phyloP scores from a whole-genome alignment of 2,329 filamentous ascomycete genomes.

The Aureobasidium sp. region DNA sequence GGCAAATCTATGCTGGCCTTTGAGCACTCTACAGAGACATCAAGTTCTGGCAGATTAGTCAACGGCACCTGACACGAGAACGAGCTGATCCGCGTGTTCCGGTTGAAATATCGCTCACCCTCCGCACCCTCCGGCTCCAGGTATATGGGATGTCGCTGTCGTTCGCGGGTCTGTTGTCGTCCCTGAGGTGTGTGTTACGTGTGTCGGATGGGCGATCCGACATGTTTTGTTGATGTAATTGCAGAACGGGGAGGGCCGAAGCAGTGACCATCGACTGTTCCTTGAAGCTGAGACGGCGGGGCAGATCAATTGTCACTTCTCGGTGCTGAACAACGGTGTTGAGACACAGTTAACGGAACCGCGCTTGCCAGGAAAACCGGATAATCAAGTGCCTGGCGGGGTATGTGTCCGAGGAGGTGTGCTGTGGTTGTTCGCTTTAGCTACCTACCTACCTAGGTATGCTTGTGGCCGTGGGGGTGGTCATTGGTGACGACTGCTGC shows the following conservation, averaged over 20 bases:
- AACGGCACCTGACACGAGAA: not conserved
- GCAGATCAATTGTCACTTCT: not conserved
- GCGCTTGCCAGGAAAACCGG: not conserved
- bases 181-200: not conserved
- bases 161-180: not conserved
- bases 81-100: conserved; percentile 3
- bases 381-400: not conserved
- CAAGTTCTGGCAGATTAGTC: not conserved
- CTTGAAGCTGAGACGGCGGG: not conserved
- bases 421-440: not conserved
- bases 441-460: no score
- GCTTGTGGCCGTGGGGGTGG: no score
- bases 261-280: not conserved
- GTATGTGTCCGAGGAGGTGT: not conserved
- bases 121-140: not conserved
- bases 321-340: not conserved
- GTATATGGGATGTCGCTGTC: not conserved
- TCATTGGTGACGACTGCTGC: not conserved
- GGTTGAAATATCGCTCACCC: not conserved
- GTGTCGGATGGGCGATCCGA: not conserved
- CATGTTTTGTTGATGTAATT: not conserved
- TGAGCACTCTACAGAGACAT: not conserved
- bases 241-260: conserved; percentile 1
- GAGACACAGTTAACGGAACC: not conserved
- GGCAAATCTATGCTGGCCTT: not conserved